Evolutionary conservation across 2,329 filamentous ascomycete species (phyloP), one percentile per base, ranked within the genome.

Genomic region (Nothophoma quercina): DNA sequence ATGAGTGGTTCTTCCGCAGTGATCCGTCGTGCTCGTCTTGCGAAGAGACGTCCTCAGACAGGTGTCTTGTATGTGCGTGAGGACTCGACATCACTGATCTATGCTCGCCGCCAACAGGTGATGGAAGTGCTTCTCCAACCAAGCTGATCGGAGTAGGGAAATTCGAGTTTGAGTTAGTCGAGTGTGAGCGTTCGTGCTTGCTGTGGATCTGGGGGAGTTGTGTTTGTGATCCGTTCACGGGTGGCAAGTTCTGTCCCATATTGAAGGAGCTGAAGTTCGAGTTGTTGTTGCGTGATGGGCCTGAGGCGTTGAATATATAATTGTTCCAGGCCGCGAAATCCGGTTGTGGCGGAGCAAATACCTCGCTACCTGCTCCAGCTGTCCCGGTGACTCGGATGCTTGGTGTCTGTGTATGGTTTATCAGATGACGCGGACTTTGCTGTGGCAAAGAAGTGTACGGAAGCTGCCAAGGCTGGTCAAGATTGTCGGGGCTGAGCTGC

Each of bases 71-170:
- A 23, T 60, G 65, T 26, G 33, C 59, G 15, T 51, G 56, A 7
- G 65, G 65, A 51, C 66, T 72, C 13, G 65, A 48, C 35, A 59
- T 45, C 4, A 62, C 62, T 10, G 44, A 55, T 49, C 61, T 50
- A 3, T 49, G 55, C 43, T 62, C 62, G 29, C 71, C 64, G 34
- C 25, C 57, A 25, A 60, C 58, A 9, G 70, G 69, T 25, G 70
- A 70, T 22, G 65, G 43, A 3, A 71, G 54, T 7, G 69, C 67
- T 19, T 58, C 52, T 15, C 62, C 65, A 13, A 60, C 34, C 56
- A 73, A 66, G 58, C 71, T 74, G 34, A 70, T 63, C 5, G 71
- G 71, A 34, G 70, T 74, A 15, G 66, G 71, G n/a, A 74, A 70
- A 36, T 69, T 66, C 10, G 63, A 57, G 39, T 57, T 63, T 13